Evolutionary conservation across 2,329 filamentous ascomycete species (phyloP).

Genomic region (Trichophyton simii): DNA sequence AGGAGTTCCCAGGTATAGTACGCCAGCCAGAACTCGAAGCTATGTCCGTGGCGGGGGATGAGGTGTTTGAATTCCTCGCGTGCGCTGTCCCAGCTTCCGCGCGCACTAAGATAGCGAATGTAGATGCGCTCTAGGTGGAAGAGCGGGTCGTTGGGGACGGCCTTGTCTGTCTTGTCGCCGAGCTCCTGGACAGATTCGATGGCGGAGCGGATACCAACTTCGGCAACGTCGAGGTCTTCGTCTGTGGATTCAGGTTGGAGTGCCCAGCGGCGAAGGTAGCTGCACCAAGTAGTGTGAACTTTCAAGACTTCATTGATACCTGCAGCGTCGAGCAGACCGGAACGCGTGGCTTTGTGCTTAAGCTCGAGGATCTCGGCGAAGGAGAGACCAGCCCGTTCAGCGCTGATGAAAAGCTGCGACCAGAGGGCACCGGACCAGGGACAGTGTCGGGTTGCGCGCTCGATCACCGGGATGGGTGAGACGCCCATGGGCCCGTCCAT

Average conservation of each 20-base stretch:
- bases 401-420: slow-evolving; percentile 75
- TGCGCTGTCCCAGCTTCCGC: slow-evolving; percentile 62
- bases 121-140: slow-evolving; percentile 85
- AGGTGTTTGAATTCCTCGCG: slow-evolving; percentile 66
- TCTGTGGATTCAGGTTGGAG: slow-evolving; percentile 61
- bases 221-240: slow-evolving; percentile 77
- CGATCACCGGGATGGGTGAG: slow-evolving; percentile 55
- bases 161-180: slow-evolving; percentile 63
- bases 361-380: slow-evolving; percentile 77
- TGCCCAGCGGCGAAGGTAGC: slow-evolving; percentile 75
- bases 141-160: slow-evolving; percentile 73
- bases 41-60: slow-evolving; percentile 55
- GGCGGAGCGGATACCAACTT: slow-evolving; percentile 75
- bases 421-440: slow-evolving; percentile 86
- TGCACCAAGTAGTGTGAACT: slow-evolving; percentile 89
- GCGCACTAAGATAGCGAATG: slow-evolving; percentile 81
- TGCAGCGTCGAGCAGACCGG: slow-evolving; percentile 68
- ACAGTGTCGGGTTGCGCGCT: slow-evolving; percentile 76
- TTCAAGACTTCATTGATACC: slow-evolving; percentile 81
- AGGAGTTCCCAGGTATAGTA: slow-evolving; percentile 91
- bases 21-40: slow-evolving; percentile 84
- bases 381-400: slow-evolving; percentile 62
- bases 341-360: slow-evolving; percentile 83
- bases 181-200: slow-evolving; percentile 71
- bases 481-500: slow-evolving; percentile 34